Evolutionary conservation across 2,329 filamentous ascomycete genomes (phyloP), one percentile per base, ranked within the genome.

Genomic region (Claviceps pazoutovae): DNA sequence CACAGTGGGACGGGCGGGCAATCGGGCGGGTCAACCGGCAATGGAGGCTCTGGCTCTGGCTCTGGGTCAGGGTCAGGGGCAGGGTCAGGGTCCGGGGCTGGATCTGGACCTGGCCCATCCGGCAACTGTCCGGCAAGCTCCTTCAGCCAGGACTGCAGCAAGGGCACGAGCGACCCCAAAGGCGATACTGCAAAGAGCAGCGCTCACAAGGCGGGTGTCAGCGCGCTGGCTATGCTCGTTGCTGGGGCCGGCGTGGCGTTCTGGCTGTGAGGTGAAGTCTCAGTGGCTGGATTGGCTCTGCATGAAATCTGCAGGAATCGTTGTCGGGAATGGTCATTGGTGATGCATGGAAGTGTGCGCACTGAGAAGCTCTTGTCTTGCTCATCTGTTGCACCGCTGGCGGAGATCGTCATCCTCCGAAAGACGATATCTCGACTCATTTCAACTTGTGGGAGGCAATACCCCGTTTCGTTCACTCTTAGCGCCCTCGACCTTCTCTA

Each of bases 131-230:
- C 64, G 11, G 56, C 62, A 7, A 64, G 56, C 36, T 64, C 64
- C 47, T 76, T 75, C 58, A 64, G 66, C 52, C 70, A 74, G 58
- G 57, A 63, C 53, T 73, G 70, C 58, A 59, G 59, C 55, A 54
- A 48, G 47, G 54, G 50, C 9, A 53, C 48, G 42, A 55, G 53
- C 41, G 51, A 54, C 45, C 49, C 54, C 43, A 44, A 50, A 34
- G 62, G 54, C 21, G 60, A 60, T 46, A 61, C 59, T 37, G 62
- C 62, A 52, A 66, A 64, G 57, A 68, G 58, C 51, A 59, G 57
- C 13, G 61, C 65, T 51, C 59, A 59, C 54, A 62, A 62, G 54
- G 56, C 63, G 9, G 63, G 65, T 19, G 61, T 62, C 9, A 71
- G 67, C 54, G 63, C 61, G 11, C 53, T 69, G 56, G 67, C 67